Evolutionary conservation across 805 yeast species (phyloP), one percentile per base, ranked within the genome.

Genomic region (Saccharomycopsis babjevae): DNA sequence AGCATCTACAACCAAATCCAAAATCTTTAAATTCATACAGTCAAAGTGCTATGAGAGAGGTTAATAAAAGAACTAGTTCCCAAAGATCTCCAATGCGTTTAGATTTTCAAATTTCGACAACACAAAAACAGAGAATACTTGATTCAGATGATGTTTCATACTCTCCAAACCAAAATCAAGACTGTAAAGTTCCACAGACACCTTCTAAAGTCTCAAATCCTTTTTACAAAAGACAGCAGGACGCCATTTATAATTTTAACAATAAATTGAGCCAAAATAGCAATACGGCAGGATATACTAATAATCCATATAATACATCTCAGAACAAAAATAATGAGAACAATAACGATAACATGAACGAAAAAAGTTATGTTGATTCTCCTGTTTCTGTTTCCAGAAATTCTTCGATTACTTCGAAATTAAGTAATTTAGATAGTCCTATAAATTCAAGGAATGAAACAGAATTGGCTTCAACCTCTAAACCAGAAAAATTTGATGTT

Each of bases 341-440:
- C 30, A 20, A 46, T 46, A 20, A 7, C 13, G 11, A 22, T 18
- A 13, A 22, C 13, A 11, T 22, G 16, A n/a, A 39, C 13, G 50
- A 56, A 15, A 18, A 28, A n/a, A 5, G 5, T 18, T 5, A 2
- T 39, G 25, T 25, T 20, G 57, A 28, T 8, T 56, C 57, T 38
- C 28, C 57, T 4, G 32, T 16, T 36, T 36, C 50, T 38, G 52
- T 46, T 46, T 40, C 60, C 4, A 30, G 40, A 13, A 39, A 42
- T 20, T 50, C 62, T 11, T 52, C 56, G 18, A 57, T 60, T 2
- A 60, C 50, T 39, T 40, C 62, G 25, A 57, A 32, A n/a, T 16
- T 57, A 7, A 57, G 57, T 43, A 57, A 55, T 50, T 42, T 60
- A 10, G 61, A 40, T 15, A 52, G 57, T 39, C 59, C 59, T 13